phyloP scores from a whole-genome alignment of 2,329 filamentous ascomycete genomes.

The Alternaria viburni region DNA sequence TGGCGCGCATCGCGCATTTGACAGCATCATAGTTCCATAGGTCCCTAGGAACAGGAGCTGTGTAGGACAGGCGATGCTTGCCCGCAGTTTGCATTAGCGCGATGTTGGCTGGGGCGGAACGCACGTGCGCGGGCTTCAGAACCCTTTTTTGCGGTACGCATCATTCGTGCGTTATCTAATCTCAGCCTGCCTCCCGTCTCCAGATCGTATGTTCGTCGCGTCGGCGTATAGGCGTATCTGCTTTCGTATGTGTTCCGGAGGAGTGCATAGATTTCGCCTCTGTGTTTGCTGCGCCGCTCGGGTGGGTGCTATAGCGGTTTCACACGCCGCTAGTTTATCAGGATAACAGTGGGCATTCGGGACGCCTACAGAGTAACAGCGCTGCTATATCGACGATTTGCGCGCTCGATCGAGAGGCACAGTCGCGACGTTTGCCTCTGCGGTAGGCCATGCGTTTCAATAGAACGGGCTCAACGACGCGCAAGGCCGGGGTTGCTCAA shows the following conservation, averaged over 20 bases:
- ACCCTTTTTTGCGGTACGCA: constrained; percentile 3
- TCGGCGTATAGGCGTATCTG: background rate
- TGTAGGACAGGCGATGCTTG: constrained; percentile 5
- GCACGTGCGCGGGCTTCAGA: constrained; percentile 10
- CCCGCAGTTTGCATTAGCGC: constrained; percentile 18
- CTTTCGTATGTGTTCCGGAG: background rate
- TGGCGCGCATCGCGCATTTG: constrained; percentile 2
- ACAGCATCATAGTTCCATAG: constrained; percentile 5
- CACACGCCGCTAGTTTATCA: constrained; percentile 1
- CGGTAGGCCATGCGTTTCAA: background rate
- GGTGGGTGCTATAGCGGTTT: constrained; percentile 1
- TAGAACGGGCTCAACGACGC: background rate
- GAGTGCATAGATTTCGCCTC: background rate
- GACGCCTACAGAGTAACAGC: background rate
- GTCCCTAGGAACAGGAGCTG: background rate
- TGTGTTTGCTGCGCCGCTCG: constrained; percentile 3
- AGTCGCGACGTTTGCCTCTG: background rate
- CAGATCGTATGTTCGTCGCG: constrained; percentile 1
- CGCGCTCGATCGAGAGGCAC: background rate
- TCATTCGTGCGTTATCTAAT: constrained; percentile 19
- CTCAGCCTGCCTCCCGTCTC: background rate
- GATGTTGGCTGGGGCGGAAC: constrained; percentile 1
- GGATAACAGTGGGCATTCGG: background rate
- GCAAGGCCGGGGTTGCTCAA: background rate
- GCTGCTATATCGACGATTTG: background rate